Percentiles rank a stretch among this genome's conserved stretches.
Evolutionary conservation across 306 rosid genomes (phyloP).

Genomic region (Fragaria iinumae): DNA sequence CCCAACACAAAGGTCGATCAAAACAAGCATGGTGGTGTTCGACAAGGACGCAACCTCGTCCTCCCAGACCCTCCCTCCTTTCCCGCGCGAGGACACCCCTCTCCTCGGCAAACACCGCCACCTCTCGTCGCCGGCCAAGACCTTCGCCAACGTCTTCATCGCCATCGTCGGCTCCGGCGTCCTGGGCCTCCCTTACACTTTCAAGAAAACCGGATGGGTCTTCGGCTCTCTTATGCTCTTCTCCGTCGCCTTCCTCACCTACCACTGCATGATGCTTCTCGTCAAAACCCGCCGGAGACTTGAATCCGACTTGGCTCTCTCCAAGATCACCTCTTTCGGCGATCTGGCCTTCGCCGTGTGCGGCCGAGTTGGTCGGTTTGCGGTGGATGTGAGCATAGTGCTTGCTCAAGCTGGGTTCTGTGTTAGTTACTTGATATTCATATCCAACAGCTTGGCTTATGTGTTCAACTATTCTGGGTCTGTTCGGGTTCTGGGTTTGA

Average conservation of each 20-base stretch:
- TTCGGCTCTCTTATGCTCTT: conserved; percentile 52
- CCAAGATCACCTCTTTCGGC: conserved; percentile 60
- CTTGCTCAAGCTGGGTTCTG: conserved; percentile 71
- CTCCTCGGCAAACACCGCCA: conserved; percentile 39
- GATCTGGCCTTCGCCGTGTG: conserved; percentile 59
- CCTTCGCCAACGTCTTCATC: conserved; percentile 70
- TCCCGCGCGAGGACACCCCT: conserved; percentile 52
- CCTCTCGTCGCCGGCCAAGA: conserved; percentile 52
- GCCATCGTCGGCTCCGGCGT: conserved; percentile 73
- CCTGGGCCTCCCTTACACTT: conserved; percentile 66
- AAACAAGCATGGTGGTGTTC: conserved; percentile 38
- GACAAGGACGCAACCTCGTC: conserved; percentile 49
- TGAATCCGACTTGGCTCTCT: conserved; percentile 33
- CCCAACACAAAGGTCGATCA: background rate
- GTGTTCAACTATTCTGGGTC: conserved; percentile 24
- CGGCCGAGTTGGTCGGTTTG: conserved; percentile 51
- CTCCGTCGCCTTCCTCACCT: conserved; percentile 51
- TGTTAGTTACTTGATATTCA: conserved; percentile 66
- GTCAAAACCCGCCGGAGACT: conserved; percentile 63
- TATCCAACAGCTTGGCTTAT: conserved; percentile 44
- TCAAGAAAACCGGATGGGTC: conserved; percentile 63
- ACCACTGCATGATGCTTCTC: conserved; percentile 73
- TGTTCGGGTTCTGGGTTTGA: conserved; percentile 32
- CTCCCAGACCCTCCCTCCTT: conserved; percentile 38
- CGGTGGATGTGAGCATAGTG: conserved; percentile 58